phyloP scores from a whole-genome alignment of 139 green algal genomes.

The Tetraselmis chui region DNA sequence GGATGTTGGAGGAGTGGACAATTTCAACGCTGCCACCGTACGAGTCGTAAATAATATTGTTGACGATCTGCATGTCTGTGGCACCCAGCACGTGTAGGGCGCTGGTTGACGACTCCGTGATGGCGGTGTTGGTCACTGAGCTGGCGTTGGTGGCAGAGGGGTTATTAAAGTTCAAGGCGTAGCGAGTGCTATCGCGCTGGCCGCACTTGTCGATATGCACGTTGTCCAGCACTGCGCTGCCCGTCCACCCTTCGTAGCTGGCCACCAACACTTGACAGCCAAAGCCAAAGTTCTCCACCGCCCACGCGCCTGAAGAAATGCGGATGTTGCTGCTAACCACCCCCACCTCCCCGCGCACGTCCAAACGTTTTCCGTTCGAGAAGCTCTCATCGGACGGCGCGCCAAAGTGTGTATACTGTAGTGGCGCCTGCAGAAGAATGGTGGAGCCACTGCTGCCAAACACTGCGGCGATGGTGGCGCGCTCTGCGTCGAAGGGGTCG shows the following conservation, averaged over 20 bases:
- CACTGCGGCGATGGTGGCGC: background rate
- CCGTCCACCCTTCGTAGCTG: background rate
- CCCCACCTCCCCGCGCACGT: constrained; percentile 10
- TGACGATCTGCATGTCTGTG: constrained; percentile 4
- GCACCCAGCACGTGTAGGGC: constrained; percentile 1
- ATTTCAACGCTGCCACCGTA: constrained; percentile 8
- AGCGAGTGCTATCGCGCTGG: constrained; percentile 5
- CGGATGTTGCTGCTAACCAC: constrained; percentile 14
- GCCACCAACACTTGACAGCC: background rate
- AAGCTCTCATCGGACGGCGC: background rate
- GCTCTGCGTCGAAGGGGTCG: background rate
- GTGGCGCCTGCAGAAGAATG: background rate
- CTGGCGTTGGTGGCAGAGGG: background rate
- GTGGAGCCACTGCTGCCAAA: background rate
- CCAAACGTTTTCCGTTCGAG: background rate
- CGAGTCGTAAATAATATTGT: constrained; percentile 13
- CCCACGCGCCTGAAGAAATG: background rate
- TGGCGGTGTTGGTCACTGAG: background rate
- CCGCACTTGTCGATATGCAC: constrained; percentile 9
- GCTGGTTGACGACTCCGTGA: background rate
- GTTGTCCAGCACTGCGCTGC: constrained; percentile 3
- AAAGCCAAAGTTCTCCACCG: background rate
- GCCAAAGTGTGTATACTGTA: constrained; percentile 6
- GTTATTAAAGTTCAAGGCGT: constrained; percentile 3
- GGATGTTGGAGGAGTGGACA: constrained; percentile 3